Conservation (phyloP, 257 asterid species). For the Thymus quinquecostatus region DNA sequence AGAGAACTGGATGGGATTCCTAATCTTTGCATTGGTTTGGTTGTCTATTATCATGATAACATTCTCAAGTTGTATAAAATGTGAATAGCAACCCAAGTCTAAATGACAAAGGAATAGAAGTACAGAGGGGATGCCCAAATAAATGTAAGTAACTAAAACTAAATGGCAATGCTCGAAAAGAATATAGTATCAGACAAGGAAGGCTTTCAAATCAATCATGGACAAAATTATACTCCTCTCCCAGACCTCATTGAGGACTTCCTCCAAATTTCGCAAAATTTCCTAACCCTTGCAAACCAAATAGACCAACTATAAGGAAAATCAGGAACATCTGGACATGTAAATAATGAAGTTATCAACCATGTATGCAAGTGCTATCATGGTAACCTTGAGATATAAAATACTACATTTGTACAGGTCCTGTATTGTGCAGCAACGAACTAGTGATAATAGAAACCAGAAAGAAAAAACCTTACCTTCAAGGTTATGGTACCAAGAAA, state of each 20-base stretch:
- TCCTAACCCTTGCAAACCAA: neutral
- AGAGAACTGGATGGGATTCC: slow-evolving; percentile 16
- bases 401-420: neutral
- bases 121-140: neutral
- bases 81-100: neutral
- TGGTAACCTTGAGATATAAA: neutral
- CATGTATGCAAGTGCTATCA: slow-evolving; percentile 8
- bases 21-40: slow-evolving; percentile 21
- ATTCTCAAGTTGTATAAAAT: slow-evolving; percentile 15
- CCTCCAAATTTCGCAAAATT: neutral
- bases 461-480: slow-evolving; percentile 56
- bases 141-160: neutral
- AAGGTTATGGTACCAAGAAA: slow-evolving; percentile 91
- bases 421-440: neutral
- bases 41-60: slow-evolving; percentile 20
- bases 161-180: neutral
- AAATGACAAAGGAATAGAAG: neutral
- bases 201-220: slow-evolving; percentile 3
- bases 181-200: neutral
- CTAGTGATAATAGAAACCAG: slow-evolving; percentile 21
- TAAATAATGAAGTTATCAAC: slow-evolving; percentile 19
- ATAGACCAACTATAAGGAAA: slow-evolving; percentile 8
- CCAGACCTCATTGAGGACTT: neutral
- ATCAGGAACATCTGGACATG: slow-evolving; percentile 25
- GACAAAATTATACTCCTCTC: neutral